Evolutionary conservation across 2,329 filamentous ascomycete species (phyloP), one percentile per base, ranked within the genome.

Genomic region (Fusarium tanahbumbuense): DNA sequence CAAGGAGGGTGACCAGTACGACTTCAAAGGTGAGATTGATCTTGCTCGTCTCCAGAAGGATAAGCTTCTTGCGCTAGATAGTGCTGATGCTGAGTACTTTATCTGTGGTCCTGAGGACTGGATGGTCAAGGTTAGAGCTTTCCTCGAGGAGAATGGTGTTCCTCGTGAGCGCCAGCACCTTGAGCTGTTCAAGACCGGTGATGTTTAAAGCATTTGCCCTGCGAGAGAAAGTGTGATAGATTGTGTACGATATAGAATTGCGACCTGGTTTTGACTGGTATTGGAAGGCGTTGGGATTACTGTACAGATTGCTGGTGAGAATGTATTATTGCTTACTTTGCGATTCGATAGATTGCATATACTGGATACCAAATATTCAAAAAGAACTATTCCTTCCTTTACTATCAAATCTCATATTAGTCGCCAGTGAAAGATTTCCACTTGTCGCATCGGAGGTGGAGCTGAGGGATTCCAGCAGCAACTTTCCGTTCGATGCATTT

Each of bases 101-200:
- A 81, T 93, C 56, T 94, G 92, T 75, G 92, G 92, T 0, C 92
- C 92, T 0, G 83, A 85, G 64, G 76, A 78, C 10, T 94, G 93
- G 82, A 94, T 94, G 92, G 73, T 84, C 12, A 86, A 88, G 40
- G 81, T 87, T 23, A 82, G 87, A 68, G 78, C 79, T 10, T 84
- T 81, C 70, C 81, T 94, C 60, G 79, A 84, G 71, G 80, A 74
- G 5, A 78, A 82, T 58, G 90, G 90, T 1, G 89, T 93, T 2
- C 78, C 82, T 2, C 78, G 79, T n/a, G 83, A 84, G 30, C 86
- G 88, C 70, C 84, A 92, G 57, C 86, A 89, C 73, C 83, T 92
- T 70, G 92, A 94, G 79, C 78, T 92, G 30, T 93, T 92, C 71
- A 86, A 84, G n/a, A 89, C 88, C 2, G 88, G 88, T 13, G 75